Conservation (phyloP, 257 asterid genomes). For the Parsonsia alboflavescens region DNA sequence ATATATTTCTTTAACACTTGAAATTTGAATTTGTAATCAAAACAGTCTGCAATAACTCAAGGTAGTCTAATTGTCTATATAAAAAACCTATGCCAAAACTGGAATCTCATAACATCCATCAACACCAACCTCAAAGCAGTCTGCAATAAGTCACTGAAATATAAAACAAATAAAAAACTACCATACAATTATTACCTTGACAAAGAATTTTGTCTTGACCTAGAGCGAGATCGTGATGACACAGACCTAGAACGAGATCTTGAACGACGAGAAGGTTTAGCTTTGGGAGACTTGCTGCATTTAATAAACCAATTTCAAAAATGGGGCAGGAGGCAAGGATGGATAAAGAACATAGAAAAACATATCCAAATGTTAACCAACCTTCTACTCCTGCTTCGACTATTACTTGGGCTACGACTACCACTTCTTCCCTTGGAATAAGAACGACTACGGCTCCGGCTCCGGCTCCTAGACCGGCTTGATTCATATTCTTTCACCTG, state of each 20-base stretch:
- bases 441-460: conserved; percentile 76
- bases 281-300: conserved; percentile 90
- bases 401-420: conserved; percentile 57
- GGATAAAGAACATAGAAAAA: not conserved
- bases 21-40: not conserved
- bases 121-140: not conserved
- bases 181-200: conserved; percentile 52
- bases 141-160: not conserved
- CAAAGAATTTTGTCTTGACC: conserved; percentile 47
- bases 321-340: not conserved
- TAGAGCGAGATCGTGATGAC: conserved; percentile 42
- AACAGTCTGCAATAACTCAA: not conserved
- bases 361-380: conserved; percentile 13
- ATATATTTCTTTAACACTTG: not conserved
- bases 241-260: conserved; percentile 52
- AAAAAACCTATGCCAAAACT: not conserved
- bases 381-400: conserved; percentile 92
- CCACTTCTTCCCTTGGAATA: conserved; percentile 65
- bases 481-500: conserved; percentile 92
- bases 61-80: not conserved
- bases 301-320: conserved; percentile 12
- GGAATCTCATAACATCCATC: not conserved
- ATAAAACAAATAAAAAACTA: conserved; percentile 21
- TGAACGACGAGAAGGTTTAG: conserved; percentile 63
- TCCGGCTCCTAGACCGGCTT: conserved; percentile 58